phyloP scores from a whole-genome alignment of 2,329 filamentous ascomycete genomes.

The Fusarium dimerum region DNA sequence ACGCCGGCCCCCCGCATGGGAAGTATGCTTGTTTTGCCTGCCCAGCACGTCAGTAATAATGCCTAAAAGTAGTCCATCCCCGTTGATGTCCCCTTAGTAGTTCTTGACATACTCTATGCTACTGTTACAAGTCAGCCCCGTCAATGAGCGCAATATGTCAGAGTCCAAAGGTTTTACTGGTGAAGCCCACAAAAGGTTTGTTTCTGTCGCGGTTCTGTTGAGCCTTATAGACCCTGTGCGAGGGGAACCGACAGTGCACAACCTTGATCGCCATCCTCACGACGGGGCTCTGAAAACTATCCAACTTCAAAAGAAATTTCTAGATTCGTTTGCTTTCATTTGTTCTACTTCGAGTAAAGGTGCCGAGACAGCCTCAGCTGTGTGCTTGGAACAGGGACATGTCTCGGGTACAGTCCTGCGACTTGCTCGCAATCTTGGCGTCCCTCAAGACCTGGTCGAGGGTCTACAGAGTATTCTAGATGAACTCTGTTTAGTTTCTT shows the following conservation, averaged over 20 bases:
- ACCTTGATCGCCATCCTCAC: slow-evolving; percentile 4
- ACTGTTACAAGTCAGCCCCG: not conserved
- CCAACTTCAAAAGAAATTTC: slow-evolving; percentile 30
- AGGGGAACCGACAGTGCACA: slow-evolving; percentile 5
- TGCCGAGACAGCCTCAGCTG: slow-evolving; percentile 28
- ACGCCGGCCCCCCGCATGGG: not conserved
- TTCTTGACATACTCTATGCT: not conserved
- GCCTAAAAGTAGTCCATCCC: too few species aligned
- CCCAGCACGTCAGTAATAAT: not conserved
- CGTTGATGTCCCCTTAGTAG: not conserved
- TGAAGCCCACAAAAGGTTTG: slow-evolving; percentile 4
- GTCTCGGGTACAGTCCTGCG: slow-evolving; percentile 1
- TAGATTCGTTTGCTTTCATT: slow-evolving; percentile 34
- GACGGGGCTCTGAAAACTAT: not conserved
- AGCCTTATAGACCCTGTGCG: slow-evolving; percentile 9
- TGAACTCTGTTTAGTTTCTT: slow-evolving; percentile 19
- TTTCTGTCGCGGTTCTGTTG: slow-evolving; percentile 1
- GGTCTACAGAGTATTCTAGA: slow-evolving; percentile 20
- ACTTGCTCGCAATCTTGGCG: slow-evolving; percentile 27
- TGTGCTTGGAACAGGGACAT: slow-evolving; percentile 27
- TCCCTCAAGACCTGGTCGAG: slow-evolving; percentile 15
- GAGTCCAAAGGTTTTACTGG: not conserved
- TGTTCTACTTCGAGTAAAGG: slow-evolving; percentile 25
- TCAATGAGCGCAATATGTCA: not conserved
- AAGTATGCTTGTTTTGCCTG: not conserved